Conservation (phyloP, 139 green algal genomes). For the Chlorella sp. region DNA sequence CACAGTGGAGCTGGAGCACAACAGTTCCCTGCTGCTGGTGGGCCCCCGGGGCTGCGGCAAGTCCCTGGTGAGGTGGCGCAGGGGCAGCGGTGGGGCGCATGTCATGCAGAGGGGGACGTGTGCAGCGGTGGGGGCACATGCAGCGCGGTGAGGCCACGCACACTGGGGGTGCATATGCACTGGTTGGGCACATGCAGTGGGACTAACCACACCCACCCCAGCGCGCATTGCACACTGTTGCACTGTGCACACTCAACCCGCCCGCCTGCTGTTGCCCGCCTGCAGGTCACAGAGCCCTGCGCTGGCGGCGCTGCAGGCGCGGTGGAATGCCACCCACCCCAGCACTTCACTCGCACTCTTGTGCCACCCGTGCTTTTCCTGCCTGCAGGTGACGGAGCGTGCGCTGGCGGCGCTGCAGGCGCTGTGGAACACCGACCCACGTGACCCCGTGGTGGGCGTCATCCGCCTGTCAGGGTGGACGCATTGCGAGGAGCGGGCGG, state of each 20-base stretch:
- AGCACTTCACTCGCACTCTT: not conserved
- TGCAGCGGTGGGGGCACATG: not conserved
- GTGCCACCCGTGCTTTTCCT: not conserved
- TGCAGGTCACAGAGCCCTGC: not conserved
- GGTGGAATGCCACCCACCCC: not conserved
- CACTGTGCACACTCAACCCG: too few relatives aligned
- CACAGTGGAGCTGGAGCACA: conserved; percentile 39
- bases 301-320: conserved; percentile 16
- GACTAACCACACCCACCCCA: too few relatives aligned
- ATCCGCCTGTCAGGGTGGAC: conserved; percentile 76
- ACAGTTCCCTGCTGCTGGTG: conserved; percentile 59
- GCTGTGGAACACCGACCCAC: conserved; percentile 43
- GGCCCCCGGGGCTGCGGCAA: conserved; percentile 61
- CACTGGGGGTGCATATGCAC: too few relatives aligned
- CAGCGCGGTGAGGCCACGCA: too few relatives aligned
- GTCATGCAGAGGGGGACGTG: not conserved
- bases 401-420: conserved; percentile 43
- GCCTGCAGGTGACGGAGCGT: conserved; percentile 63
- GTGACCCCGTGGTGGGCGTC: conserved; percentile 65
- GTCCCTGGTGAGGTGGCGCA: conserved; percentile 50
- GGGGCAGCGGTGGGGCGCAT: not conserved
- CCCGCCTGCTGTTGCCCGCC: not conserved
- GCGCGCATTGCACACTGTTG: too few relatives aligned
- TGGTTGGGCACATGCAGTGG: too few relatives aligned
- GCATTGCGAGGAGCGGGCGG: conserved; percentile 75